These are phyloP conservation scores for Pulveroboletus ravenelii DNA, from an alignment of 768 basidiomycete species.

Conservation along the genomic window DNA sequence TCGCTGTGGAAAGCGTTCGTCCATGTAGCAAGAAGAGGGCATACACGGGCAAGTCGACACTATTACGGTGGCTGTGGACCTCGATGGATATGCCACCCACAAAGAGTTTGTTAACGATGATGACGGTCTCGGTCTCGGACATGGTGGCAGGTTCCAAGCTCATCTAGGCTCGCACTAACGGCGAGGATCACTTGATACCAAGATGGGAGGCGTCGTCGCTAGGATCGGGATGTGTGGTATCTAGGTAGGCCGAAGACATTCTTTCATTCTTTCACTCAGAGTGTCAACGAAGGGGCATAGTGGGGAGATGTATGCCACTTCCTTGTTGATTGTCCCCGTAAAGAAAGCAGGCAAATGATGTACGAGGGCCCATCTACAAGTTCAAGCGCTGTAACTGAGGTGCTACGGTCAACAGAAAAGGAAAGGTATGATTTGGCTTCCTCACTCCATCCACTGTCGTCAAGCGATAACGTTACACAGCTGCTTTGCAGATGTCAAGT, in stretches of 20 bases:
- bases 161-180: not conserved
- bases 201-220: not conserved
- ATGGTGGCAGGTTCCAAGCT: constrained; percentile 6
- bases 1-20: constrained; percentile 12
- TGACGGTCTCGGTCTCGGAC: constrained; percentile 5
- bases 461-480: too few relatives aligned
- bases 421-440: too few relatives aligned
- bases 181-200: not conserved
- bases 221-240: not conserved
- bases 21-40: constrained; percentile 29
- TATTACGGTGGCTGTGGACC: constrained; percentile 19
- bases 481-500: too few relatives aligned
- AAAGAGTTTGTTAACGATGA: constrained; percentile 9
- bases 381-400: too few relatives aligned
- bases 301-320: too few relatives aligned
- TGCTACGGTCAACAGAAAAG: too few relatives aligned
- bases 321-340: too few relatives aligned
- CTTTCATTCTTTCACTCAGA: too few relatives aligned
- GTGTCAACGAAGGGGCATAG: too few relatives aligned
- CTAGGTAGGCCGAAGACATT: not conserved
- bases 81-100: constrained; percentile 27
- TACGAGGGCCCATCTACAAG: too few relatives aligned
- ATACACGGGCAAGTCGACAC: constrained; percentile 19
- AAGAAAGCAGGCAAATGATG: too few relatives aligned
- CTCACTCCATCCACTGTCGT: too few relatives aligned